Evolutionary conservation across 306 rosid species (phyloP), one percentile per base, ranked within the genome.

Genomic region (Carpinus fangiana): DNA sequence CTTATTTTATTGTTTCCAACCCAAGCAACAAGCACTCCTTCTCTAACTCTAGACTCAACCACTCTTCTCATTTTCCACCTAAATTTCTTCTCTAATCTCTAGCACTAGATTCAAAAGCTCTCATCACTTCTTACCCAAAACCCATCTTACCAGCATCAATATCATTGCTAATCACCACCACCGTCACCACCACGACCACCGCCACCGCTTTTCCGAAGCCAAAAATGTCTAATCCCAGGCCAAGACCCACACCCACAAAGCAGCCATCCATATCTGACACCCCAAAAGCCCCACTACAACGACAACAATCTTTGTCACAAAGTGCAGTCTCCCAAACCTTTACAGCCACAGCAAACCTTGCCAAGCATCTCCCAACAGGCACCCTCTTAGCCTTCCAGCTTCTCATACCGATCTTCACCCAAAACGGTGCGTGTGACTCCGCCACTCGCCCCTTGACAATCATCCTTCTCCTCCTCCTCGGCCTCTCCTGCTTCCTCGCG

Each of bases 361-460:
- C 96, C 1, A 92, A 92, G 68, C 90, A 87, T 1, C 92, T 92
- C n/a, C 97, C 97, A 0, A 86, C 96, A 0, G 97, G 97, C 0
- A 90, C 93, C 52, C 96, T 92, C 50, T 47, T 90, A 0, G 92
- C 91, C 1, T 89, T 92, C 84, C 93, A 92, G 54, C 76, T 92
- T 12, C 91, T 92, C 2, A 83, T 83, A 0, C 97, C 97, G 0
- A 1, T 89, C 11, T 92, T 92, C 91, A 92, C 96, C 65, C 73
- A 79, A 79, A 85, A 90, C 55, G 96, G 97, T 6, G 1, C 60
- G 0, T 90, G 96, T n/a, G 93, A 87, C 71, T 52, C 89, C 13
- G 90, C 77, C n/a, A 90, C 91, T 1, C 85, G 88, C 3, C n/a
- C 72, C 61, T 60, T 92, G 77, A 82, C 92, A 26, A 0, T 16